phyloP scores from a whole-genome alignment of 305 asterid species.

The Rubia tinctorum region DNA sequence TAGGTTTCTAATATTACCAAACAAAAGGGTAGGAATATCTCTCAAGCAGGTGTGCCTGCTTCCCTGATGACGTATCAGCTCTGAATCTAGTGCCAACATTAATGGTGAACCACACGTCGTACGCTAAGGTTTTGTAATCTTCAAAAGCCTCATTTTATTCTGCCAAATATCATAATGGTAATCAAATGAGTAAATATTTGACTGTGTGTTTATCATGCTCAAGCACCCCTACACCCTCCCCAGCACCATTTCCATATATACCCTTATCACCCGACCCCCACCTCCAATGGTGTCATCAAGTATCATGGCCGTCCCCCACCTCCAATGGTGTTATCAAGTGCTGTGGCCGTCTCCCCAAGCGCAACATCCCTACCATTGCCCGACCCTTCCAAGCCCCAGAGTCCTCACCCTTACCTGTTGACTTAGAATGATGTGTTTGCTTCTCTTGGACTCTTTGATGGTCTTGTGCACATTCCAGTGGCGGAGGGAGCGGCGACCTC shows the following conservation, averaged over 20 bases:
- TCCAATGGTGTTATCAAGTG: slow-evolving; percentile 32
- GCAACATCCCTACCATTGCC: slow-evolving; percentile 1
- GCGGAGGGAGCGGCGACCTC: too few relatives aligned
- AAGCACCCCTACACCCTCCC: slow-evolving; percentile 72
- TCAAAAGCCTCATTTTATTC: not conserved
- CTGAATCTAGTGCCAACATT: slow-evolving; percentile 14
- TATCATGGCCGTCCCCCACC: slow-evolving; percentile 20
- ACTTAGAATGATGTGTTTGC: slow-evolving; percentile 20
- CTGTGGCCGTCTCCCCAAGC: slow-evolving; percentile 71
- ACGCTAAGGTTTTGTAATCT: slow-evolving; percentile 48
- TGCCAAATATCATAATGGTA: not conserved
- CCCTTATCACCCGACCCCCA: slow-evolving; percentile 19
- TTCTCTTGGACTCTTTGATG: slow-evolving; percentile 23
- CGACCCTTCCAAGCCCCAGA: not conserved
- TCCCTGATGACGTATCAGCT: too few relatives aligned
- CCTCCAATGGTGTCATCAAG: too few relatives aligned
- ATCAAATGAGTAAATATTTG: not conserved
- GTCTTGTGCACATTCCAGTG: too few relatives aligned
- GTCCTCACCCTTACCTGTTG: not conserved
- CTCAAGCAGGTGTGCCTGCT: too few relatives aligned
- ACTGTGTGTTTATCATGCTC: slow-evolving; percentile 43
- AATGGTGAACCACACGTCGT: slow-evolving; percentile 45
- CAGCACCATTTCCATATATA: slow-evolving; percentile 36
- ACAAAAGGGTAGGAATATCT: too few relatives aligned
- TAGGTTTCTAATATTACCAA: too few relatives aligned